Conservation (phyloP, 2,329 filamentous ascomycete genomes). For the Ploettnerulaceae sp. region DNA sequence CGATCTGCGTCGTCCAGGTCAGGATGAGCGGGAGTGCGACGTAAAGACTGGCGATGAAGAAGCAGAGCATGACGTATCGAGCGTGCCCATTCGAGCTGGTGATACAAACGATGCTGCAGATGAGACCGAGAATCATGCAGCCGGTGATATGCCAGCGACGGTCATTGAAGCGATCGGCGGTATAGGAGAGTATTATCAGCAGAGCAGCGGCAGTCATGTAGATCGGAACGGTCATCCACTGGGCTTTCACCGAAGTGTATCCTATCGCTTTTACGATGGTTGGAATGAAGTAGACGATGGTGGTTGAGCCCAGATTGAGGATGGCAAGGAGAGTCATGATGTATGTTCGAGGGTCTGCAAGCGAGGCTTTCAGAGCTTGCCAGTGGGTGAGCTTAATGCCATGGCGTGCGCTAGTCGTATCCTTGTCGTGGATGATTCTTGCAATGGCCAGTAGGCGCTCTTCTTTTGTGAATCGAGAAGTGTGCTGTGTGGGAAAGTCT, state of each 20-base stretch:
- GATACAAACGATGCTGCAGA: constrained; percentile 32
- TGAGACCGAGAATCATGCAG: constrained; percentile 18
- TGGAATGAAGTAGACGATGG: constrained; percentile 63
- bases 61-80: constrained; percentile 36
- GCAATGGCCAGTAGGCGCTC: constrained; percentile 37
- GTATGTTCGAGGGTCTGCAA: constrained; percentile 45
- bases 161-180: constrained; percentile 39
- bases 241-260: constrained; percentile 49
- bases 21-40: constrained; percentile 33
- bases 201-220: constrained; percentile 52
- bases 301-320: constrained; percentile 44
- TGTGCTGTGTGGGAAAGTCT: constrained; percentile 10
- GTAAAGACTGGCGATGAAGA: constrained; percentile 34
- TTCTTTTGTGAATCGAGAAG: constrained; percentile 29
- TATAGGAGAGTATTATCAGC: constrained; percentile 49
- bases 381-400: constrained; percentile 28
- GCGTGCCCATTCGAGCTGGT: constrained; percentile 36
- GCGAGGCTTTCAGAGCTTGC: constrained; percentile 38
- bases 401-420: constrained; percentile 34
- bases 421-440: constrained; percentile 41
- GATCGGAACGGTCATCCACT: constrained; percentile 52
- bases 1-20: constrained; percentile 31
- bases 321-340: constrained; percentile 47
- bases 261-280: constrained; percentile 57
- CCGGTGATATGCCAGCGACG: constrained; percentile 34